Conservation (phyloP, 163 green algal genomes). For the Trebouxia gelatinosa region DNA sequence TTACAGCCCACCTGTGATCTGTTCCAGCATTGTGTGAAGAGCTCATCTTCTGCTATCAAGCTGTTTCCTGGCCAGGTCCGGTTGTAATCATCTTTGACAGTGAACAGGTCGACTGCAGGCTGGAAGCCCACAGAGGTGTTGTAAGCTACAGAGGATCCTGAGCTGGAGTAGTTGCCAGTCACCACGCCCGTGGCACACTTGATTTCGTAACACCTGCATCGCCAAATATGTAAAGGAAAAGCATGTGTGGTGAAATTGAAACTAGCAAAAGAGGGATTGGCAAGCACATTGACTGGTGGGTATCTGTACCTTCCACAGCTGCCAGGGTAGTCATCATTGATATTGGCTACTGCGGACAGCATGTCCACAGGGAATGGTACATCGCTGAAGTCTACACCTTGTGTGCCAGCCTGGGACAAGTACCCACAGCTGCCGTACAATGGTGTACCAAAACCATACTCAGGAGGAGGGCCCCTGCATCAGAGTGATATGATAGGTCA, state of each 20-base stretch:
- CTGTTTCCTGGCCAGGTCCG: conserved; percentile 47
- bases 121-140: background rate
- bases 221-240: background rate
- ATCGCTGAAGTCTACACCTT: conserved; percentile 2
- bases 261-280: too few relatives aligned
- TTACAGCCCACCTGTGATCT: conserved; percentile 22
- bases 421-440: conserved; percentile 27
- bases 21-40: conserved; percentile 56
- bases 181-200: background rate
- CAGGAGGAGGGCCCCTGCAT: conserved; percentile 12
- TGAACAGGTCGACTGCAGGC: background rate
- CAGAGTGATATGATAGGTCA: too few relatives aligned
- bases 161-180: conserved; percentile 20
- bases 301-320: conserved; percentile 49
- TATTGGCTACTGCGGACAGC: conserved; percentile 49
- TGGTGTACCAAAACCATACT: conserved; percentile 35
- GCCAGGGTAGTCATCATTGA: conserved; percentile 49
- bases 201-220: conserved; percentile 21
- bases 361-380: conserved; percentile 34
- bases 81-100: conserved; percentile 26
- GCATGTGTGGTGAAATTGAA: background rate
- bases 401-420: background rate
- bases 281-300: background rate
- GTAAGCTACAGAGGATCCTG: too few relatives aligned
- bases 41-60: conserved; percentile 20